Conservation (phyloP, 768 basidiomycete genomes). For the Artomyces pyxidatus region DNA sequence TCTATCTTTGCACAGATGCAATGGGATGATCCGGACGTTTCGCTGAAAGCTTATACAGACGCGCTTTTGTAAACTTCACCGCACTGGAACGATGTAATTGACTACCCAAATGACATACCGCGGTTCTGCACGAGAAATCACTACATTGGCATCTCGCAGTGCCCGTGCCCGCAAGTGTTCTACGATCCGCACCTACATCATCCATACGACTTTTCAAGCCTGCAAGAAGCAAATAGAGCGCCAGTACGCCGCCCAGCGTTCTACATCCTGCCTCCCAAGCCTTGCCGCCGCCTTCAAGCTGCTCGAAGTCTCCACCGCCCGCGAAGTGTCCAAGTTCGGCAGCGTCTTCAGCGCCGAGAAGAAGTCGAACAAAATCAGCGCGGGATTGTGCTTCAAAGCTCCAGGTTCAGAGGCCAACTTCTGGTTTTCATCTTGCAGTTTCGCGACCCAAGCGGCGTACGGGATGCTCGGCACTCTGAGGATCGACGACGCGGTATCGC, state of each 20-base stretch:
- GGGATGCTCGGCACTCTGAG: constrained; percentile 1
- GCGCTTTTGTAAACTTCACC: too few relatives aligned
- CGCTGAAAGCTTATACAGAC: too few relatives aligned
- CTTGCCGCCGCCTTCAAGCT: neutral
- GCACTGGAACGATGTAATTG: too few relatives aligned
- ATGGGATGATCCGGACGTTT: too few relatives aligned
- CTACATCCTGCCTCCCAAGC: neutral
- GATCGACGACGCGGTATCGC: neutral
- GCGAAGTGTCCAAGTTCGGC: neutral
- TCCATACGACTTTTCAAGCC: too few relatives aligned
- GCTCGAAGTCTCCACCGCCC: neutral
- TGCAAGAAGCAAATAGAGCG: neutral
- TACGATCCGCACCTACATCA: too few relatives aligned
- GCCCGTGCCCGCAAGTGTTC: too few relatives aligned
- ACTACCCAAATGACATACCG: too few relatives aligned
- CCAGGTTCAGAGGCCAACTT: neutral
- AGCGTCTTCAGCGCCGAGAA: neutral
- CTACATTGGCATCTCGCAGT: too few relatives aligned
- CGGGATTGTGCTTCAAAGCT: neutral
- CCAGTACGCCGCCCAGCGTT: neutral
- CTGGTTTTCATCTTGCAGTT: neutral
- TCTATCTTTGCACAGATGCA: too few relatives aligned
- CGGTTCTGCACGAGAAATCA: too few relatives aligned
- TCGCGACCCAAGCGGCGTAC: constrained; percentile 2
- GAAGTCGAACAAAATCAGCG: neutral